phyloP scores from a whole-genome alignment of 495 filamentous ascomycete species.

The Neurospora sp. region DNA sequence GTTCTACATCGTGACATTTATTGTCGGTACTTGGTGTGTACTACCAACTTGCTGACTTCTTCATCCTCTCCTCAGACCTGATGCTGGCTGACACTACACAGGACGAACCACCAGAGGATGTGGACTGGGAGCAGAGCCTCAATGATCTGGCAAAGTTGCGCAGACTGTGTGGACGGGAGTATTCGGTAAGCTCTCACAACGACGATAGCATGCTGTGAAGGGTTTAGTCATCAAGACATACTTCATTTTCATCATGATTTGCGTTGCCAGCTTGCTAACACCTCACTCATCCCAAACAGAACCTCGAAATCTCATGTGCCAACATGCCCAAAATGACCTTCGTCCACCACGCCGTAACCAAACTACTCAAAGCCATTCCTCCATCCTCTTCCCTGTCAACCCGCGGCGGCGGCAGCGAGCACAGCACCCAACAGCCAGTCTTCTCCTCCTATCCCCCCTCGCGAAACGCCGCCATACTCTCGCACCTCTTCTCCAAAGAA shows the following conservation, averaged over 20 bases:
- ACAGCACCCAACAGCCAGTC: slow-evolving; percentile 10
- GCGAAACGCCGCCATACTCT: slow-evolving; percentile 39
- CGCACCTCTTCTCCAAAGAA: slow-evolving; percentile 27
- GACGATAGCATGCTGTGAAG: not conserved
- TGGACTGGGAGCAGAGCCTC: slow-evolving; percentile 42
- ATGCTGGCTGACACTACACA: slow-evolving; percentile 11
- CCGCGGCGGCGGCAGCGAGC: slow-evolving; percentile 19
- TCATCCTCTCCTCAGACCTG: not conserved
- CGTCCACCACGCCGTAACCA: slow-evolving; percentile 25
- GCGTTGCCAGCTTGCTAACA: not conserved
- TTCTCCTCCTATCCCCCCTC: slow-evolving; percentile 18
- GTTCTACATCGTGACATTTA: slow-evolving; percentile 45
- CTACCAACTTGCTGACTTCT: not conserved
- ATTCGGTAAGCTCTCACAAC: not conserved
- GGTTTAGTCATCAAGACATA: not conserved
- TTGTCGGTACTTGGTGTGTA: slow-evolving; percentile 29
- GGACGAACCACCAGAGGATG: slow-evolving; percentile 30
- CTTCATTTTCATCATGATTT: not conserved
- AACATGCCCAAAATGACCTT: slow-evolving; percentile 13
- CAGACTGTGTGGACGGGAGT: not conserved
- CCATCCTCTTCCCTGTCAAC: not conserved
- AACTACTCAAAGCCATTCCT: slow-evolving; percentile 17
- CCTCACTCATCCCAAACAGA: not conserved
- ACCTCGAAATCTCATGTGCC: not conserved
- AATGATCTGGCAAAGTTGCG: slow-evolving; percentile 30